phyloP scores from a whole-genome alignment of 2,329 filamentous ascomycete genomes.

The Leptographium lundbergii region DNA sequence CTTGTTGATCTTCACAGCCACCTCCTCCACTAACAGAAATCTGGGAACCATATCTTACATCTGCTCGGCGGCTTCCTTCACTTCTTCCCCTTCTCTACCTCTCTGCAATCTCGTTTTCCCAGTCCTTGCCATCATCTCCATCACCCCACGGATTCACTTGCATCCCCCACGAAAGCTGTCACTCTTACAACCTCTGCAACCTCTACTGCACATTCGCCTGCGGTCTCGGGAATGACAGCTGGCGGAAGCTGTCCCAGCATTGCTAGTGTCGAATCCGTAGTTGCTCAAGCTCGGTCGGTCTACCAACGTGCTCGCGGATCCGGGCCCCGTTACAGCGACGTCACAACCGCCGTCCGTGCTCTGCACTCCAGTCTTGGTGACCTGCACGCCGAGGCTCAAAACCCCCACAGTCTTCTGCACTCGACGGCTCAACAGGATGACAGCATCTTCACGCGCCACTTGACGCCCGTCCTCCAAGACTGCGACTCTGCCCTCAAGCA shows the following conservation, averaged over 20 bases:
- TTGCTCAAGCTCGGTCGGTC: slow-evolving; percentile 40
- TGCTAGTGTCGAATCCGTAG: slow-evolving; percentile 40
- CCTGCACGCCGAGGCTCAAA: slow-evolving; percentile 43
- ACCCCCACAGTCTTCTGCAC: slow-evolving; percentile 43
- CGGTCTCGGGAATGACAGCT: slow-evolving; percentile 15
- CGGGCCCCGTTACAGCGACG: slow-evolving; percentile 34
- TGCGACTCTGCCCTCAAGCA: slow-evolving; percentile 42
- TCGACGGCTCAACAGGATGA: slow-evolving; percentile 17
- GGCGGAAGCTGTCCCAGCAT: slow-evolving; percentile 18
- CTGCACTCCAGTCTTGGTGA: slow-evolving; percentile 45
- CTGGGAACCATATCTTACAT: too few relatives aligned
- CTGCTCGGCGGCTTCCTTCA: too few relatives aligned
- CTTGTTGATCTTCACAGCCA: too few relatives aligned
- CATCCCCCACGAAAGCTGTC: too few relatives aligned
- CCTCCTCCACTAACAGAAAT: too few relatives aligned
- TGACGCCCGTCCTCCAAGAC: slow-evolving; percentile 40
- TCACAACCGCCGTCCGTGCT: slow-evolving; percentile 35
- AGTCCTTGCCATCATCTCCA: too few relatives aligned
- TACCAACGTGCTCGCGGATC: slow-evolving; percentile 40
- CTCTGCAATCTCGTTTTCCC: too few relatives aligned
- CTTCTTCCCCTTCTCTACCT: too few relatives aligned
- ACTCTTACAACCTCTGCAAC: too few relatives aligned
- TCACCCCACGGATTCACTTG: too few relatives aligned
- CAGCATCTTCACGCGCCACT: slow-evolving; percentile 33
- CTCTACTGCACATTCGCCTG: background rate